Evolutionary conservation across 352 stramenopile species (phyloP), one percentile per base, ranked within the genome.

Genomic region (Phytophthora syringae): DNA sequence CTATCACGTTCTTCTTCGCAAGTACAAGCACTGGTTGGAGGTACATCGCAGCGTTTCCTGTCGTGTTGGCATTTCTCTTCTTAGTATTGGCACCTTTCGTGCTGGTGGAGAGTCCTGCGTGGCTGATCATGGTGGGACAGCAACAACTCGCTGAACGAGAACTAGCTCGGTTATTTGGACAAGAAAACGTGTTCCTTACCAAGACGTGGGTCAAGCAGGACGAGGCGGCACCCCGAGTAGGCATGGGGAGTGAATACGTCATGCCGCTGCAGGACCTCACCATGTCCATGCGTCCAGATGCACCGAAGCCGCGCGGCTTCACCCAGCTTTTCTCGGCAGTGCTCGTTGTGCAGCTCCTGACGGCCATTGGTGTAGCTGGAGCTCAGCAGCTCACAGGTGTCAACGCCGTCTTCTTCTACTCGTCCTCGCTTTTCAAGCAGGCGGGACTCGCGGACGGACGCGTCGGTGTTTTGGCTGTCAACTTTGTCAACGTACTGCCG

Each of bases 391-490:
- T n/a, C n/a, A n/a, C n/a, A n/a, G n/a, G n/a, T n/a, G 75, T 92
- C 70, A 92, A 88, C 49, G 84, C 78, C 30, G 76, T 90, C 11
- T 90, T 89, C 60, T 83, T 88, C 52, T 92, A 92, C 61, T 90
- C 84, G 22, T 88, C 77, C 16, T 63, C 63, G 3, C 68, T 90
- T 16, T 92, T 90, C 52, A 82, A 75, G 24, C 61, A 81, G 27
- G 80, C 81, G 7, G 83, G 83, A 6, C 76, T 92, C 37, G 49
- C 62, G 0, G 84, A 90, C 49, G 67, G 71, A 39, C 84, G 84
- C 34, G 50, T 90, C 18, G 84, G 81, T 45, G 86, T 73, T 16
- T 21, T 89, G 21, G 72, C 82, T 20, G 69, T 92, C 54, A 81
- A 84, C 48, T 67, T 79, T 22, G 74, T 90, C 24, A 88, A 87